phyloP scores from a whole-genome alignment of 345 rosid species.

The Gossypium stocksii region DNA sequence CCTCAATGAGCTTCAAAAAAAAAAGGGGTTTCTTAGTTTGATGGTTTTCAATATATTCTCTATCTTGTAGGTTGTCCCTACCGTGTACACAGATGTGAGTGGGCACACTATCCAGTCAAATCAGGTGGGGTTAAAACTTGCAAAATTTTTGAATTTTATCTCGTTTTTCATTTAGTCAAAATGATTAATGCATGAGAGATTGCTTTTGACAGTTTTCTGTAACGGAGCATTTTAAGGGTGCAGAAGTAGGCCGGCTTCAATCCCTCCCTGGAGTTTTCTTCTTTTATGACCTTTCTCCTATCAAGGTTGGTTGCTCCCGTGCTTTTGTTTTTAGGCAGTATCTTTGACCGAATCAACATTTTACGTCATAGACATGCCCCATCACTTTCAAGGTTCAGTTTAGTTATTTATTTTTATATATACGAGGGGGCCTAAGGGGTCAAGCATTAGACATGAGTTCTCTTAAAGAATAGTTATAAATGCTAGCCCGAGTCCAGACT shows the following conservation, averaged over 20 bases:
- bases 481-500: background rate
- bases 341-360: background rate
- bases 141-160: background rate
- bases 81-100: conserved; percentile 75
- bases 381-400: background rate
- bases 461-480: background rate
- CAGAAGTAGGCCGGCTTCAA: conserved; percentile 63
- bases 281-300: conserved; percentile 97
- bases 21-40: background rate
- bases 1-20: background rate
- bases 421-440: background rate
- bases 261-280: conserved; percentile 93
- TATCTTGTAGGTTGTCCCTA: conserved; percentile 74
- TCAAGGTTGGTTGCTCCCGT: conserved; percentile 52
- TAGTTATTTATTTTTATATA: background rate
- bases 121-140: conserved; percentile 44
- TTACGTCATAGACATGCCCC: background rate
- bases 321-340: background rate
- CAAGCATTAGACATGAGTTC: background rate
- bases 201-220: conserved; percentile 70
- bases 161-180: conserved; percentile 5
- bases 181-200: conserved; percentile 14
- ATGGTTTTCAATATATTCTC: conserved; percentile 5
- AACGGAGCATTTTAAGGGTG: conserved; percentile 76
- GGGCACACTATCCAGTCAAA: conserved; percentile 85